Base-by-base conservation (phyloP, 192 early-diverging fungal species). In the Phycomyces nitens region DNA sequence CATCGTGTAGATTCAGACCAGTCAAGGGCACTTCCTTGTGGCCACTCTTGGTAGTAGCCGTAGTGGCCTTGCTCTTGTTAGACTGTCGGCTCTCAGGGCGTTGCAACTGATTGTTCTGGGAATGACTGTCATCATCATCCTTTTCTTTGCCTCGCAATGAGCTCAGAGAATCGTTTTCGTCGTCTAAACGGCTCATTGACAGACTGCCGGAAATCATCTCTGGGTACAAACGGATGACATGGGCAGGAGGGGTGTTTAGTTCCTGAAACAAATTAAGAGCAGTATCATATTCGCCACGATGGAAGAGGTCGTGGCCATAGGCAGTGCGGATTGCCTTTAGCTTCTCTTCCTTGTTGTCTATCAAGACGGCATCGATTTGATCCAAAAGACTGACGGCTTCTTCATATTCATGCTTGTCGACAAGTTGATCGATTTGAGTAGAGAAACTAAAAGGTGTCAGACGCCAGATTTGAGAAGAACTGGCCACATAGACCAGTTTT, bases 311-410 rank as follows among this genome's bases (percentile, higher is more conserved):
- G 58, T 85, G 85, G 0, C 86, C 90, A 41, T 84, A 81, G 38
- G 89, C 78, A 64, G 72, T 82, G 41, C 85, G 82, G 59, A 88
- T 92, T 39, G 77, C 71, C 8, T 72, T 65, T 22, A 87, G 69
- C 22, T 87, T 86, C 24, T 84, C 85, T 15, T 82, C 80, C 66
- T 86, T 88, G 29, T 89, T 85, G 0, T 88, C 82, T 53, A 89
- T 72, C 2, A 88, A 70, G 41, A 89, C 87, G 11, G 84, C 82
- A 63, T 92, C 88, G 15, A 88, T 86, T 68, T 90, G 88, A 24
- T 85, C 81, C 21, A 90, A 82, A 27, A 90, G 81, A 73, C 86
- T 90, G 38, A 89, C 80, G 0, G 89, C 90, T 64, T 92, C 88
- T 56, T 86, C 84, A 47, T 86, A 92, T 61, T 89, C 85, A 49